Percentiles rank a stretch among this genome's conserved stretches.
Evolutionary conservation across 2,329 filamentous ascomycete genomes (phyloP).

Genomic region (Trichoderma breve): DNA sequence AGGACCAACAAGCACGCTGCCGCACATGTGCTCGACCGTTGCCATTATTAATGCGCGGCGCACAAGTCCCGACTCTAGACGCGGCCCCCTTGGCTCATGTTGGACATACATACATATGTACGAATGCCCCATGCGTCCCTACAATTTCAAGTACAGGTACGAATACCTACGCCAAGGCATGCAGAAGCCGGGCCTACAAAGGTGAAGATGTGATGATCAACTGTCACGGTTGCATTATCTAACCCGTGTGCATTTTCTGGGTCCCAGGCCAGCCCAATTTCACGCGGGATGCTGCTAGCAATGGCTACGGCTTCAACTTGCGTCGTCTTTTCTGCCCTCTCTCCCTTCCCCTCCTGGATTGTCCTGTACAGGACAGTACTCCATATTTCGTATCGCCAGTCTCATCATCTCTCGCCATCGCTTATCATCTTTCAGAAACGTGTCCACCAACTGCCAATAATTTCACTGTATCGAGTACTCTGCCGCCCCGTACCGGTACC

Average conservation of each 20-base stretch:
- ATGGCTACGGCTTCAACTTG: not conserved
- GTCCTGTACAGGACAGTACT: not conserved
- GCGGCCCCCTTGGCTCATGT: slow-evolving; percentile 1
- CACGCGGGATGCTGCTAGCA: not conserved
- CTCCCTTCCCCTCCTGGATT: not conserved
- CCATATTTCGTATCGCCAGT: not conserved
- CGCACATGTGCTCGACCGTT: not conserved
- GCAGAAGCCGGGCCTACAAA: not conserved
- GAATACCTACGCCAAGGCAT: not conserved
- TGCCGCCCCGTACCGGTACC: not conserved
- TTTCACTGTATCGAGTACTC: not conserved
- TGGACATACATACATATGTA: slow-evolving; percentile 18
- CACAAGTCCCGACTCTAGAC: not conserved
- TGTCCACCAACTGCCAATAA: not conserved
- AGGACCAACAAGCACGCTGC: not conserved
- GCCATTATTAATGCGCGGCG: not conserved
- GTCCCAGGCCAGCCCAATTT: not conserved
- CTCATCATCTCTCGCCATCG: slow-evolving; percentile 7
- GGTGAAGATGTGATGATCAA: not conserved
- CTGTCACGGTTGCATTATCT: not conserved
- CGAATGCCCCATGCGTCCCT: slow-evolving; percentile 6
- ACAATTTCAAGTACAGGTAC: not conserved
- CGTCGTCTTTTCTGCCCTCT: not conserved
- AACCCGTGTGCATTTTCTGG: not conserved
- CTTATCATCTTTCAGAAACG: slow-evolving; percentile 19